These are phyloP conservation scores for Pyrrhoderma noxium DNA, from an alignment of 1,284 basidiomycete species.

Conservation along the genomic window DNA sequence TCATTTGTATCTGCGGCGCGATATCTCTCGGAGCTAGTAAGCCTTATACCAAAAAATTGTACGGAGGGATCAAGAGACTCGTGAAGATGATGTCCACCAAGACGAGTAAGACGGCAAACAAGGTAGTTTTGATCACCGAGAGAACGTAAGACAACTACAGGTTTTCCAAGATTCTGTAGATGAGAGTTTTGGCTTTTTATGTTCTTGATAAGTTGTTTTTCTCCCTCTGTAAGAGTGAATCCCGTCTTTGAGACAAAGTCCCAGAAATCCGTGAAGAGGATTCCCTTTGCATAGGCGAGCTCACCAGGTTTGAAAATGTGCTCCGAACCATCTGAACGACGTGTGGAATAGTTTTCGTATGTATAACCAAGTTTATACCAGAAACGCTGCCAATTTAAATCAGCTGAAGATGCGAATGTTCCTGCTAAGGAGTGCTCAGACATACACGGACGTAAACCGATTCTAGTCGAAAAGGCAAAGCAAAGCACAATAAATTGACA, in stretches of 20 bases:
- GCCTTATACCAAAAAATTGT: constrained; percentile 1
- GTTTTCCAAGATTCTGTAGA: not conserved
- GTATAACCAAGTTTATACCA: constrained; percentile 5
- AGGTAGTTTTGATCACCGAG: constrained; percentile 2
- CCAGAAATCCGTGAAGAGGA: constrained; percentile 2
- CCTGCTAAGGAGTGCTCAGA: too few relatives aligned
- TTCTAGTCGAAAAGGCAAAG: too few relatives aligned
- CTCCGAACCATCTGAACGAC: not conserved
- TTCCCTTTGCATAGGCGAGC: constrained; percentile 6
- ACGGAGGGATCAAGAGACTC: not conserved
- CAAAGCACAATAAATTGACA: too few relatives aligned
- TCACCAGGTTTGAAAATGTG: constrained; percentile 2
- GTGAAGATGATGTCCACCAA: constrained; percentile 2
- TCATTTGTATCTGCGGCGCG: not conserved
- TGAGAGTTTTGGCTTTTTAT: not conserved
- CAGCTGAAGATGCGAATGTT: not conserved
- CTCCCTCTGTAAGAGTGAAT: constrained; percentile 3
- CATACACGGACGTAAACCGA: too few relatives aligned
- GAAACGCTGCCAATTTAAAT: constrained; percentile 6
- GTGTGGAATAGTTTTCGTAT: constrained; percentile 2
- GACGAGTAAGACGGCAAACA: constrained; percentile 1
- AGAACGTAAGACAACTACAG: constrained; percentile 1
- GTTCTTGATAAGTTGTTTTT: not conserved
- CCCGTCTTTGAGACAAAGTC: constrained; percentile 1
- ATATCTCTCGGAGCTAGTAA: not conserved